Evolutionary conservation across 345 rosid species (phyloP).

Genomic region (Eucalyptus cloeziana): DNA sequence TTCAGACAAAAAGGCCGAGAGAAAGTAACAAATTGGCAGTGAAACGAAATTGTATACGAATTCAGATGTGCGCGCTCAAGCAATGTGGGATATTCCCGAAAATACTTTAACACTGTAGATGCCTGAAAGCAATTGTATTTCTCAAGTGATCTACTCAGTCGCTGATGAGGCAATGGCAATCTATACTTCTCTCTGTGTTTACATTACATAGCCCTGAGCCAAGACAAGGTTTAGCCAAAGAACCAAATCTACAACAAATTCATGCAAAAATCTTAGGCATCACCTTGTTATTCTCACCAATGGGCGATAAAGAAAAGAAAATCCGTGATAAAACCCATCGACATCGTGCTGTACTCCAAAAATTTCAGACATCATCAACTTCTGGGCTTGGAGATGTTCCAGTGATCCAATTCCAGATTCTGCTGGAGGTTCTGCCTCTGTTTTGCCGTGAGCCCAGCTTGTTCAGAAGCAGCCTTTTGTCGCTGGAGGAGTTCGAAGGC

Average conservation of each 20-base stretch:
- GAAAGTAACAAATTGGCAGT: no score
- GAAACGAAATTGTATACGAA: no score
- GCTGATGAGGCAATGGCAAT: not conserved
- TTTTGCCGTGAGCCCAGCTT: constrained; percentile 65
- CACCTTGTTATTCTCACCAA: not conserved
- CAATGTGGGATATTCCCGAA: no score
- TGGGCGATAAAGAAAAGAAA: not conserved
- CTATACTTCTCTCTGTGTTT: not conserved
- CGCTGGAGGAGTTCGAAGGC: constrained; percentile 59
- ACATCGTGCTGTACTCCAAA: not conserved
- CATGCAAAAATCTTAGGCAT: not conserved
- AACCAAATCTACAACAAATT: not conserved
- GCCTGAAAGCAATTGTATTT: not conserved
- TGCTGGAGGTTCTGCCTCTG: constrained; percentile 59
- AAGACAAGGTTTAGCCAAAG: not conserved
- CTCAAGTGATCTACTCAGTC: not conserved
- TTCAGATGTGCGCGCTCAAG: no score
- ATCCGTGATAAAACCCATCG: not conserved
- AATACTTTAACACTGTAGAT: not conserved
- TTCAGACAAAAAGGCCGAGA: no score
- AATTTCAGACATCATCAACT: not conserved
- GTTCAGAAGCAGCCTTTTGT: constrained; percentile 85
- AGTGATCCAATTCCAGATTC: constrained; percentile 97
- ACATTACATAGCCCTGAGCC: not conserved
- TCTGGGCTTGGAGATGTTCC: constrained; percentile 40